A percentile compares a stretch with the other conserved stretches of the same genome.
phyloP scores from a whole-genome alignment of 2,329 filamentous ascomycete species.

The Daldinia sp. region DNA sequence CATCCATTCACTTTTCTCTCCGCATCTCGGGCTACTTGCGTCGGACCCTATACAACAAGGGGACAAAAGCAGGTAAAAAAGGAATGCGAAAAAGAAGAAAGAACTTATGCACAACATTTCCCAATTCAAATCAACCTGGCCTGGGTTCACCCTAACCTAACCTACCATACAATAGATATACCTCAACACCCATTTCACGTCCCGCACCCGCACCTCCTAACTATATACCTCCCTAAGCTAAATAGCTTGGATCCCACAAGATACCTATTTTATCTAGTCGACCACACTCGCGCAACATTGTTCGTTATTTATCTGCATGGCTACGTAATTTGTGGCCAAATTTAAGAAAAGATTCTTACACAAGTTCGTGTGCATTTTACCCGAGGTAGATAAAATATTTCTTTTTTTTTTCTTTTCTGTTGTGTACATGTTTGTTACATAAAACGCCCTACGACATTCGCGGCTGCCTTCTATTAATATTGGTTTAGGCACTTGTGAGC shows the following conservation, averaged over 20 bases:
- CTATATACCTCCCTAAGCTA: slow-evolving; percentile 8
- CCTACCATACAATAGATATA: slow-evolving; percentile 23
- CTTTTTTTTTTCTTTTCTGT: not conserved
- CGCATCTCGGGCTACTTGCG: slow-evolving; percentile 35
- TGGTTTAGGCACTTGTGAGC: slow-evolving; percentile 9
- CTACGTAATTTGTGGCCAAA: slow-evolving; percentile 43
- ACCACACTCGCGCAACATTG: slow-evolving; percentile 35
- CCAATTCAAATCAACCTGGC: slow-evolving; percentile 19
- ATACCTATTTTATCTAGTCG: slow-evolving; percentile 31
- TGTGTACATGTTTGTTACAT: not conserved
- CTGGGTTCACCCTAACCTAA: slow-evolving; percentile 16
- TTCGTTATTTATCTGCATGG: slow-evolving; percentile 39
- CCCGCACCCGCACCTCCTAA: slow-evolving; percentile 13
- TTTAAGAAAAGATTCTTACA: slow-evolving; percentile 15
- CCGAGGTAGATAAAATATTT: slow-evolving; percentile 32
- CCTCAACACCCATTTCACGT: slow-evolving; percentile 22
- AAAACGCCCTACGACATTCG: slow-evolving; percentile 3
- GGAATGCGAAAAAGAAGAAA: slow-evolving; percentile 20
- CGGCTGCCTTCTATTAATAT: slow-evolving; percentile 9
- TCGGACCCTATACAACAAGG: slow-evolving; percentile 33
- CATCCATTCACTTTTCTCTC: slow-evolving; percentile 26
- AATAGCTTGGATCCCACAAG: slow-evolving; percentile 15
- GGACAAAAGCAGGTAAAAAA: slow-evolving; percentile 37
- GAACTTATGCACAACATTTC: slow-evolving; percentile 12
- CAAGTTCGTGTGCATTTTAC: slow-evolving; percentile 23